Base-by-base conservation (phyloP, 495 filamentous ascomycete species). In the Penicillium daleae region DNA sequence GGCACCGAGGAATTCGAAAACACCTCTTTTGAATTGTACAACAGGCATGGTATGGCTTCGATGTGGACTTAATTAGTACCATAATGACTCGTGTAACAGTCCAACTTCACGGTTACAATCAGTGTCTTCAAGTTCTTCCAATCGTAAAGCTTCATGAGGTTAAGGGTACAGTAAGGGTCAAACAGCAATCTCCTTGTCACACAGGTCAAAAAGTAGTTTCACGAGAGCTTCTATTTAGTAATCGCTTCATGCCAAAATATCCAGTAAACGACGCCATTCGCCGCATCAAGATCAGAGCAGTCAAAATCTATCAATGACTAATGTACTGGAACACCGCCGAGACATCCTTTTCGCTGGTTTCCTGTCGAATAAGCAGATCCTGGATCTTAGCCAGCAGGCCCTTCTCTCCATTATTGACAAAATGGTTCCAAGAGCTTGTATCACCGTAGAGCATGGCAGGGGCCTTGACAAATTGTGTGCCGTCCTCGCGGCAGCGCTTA, bases 301-400 rank as follows among this genome's bases (percentile, higher is more conserved):
- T 37, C 19, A 5, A 10, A 6, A 54, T 27, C n/a, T 31, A 67
- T 83, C 72, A 91, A 81, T 98, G 95, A 66, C 93, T 97, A 66
- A 99, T 99, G 77, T 97, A 99, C 84, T 99, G 95, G 74, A 98
- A 99, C 57, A 97, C 92, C 39, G 93, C 92, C 55, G 90, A 96
- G 3, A 99, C 92, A 61, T 93, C 90, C 52, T 80, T 80, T 76
- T 92, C 89, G 8, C 77, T 79, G 60, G 85, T 86, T 79, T 99
- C 95, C 77, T 98, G 95, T 63, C 93, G 85, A 31, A 99, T 78
- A 71, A 99, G 70, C 73, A 97, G 78, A 78, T 99, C 95, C 73
- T 99, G 93, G 63, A 97, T 98, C 63, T 83, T 82, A 63, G 83
- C 83, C 68, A 99, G 71, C 15, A 86, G 86, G 0, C 88, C 86